Evolutionary conservation across 2,329 filamentous ascomycete genomes (phyloP), one percentile per base, ranked within the genome.

Genomic region (Microdochium nivale): DNA sequence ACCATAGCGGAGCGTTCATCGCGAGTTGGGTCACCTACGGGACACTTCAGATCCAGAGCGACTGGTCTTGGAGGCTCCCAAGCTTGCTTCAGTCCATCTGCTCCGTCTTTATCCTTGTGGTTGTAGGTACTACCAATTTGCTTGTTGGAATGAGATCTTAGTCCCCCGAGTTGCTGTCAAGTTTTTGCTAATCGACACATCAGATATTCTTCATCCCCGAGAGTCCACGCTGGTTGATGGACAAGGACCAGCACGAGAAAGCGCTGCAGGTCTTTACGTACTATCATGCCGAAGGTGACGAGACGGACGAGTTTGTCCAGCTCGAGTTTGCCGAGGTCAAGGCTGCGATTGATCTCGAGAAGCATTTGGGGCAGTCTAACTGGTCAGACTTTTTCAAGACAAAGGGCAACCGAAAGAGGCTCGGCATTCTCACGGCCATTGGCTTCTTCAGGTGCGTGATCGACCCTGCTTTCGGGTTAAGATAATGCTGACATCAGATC

Each of bases 281-380:
- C 13, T 65, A 74, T 56, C 71, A 77, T 53, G 68, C 70, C 14
- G 74, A 77, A 57, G 75, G 74, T 9, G 69, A 77, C 54, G 60
- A 61, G 11, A 65, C 70, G 25, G 75, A 73, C 2, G 62, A 72
- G 30, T 68, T 78, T 21, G 74, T 78, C 7, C 71, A 70, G 47
- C 72, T 71, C 32, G 54, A 56, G 33, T 51, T 52, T 16, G 50
- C 50, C 14, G 52, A 56, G 44, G 54, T 56, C 49, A 49, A 52
- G 32, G 32, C 52, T 21, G 50, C 52, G 8, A 55, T 65, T 40
- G 56, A 57, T 4, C 60, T 64, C 49, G 62, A 64, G 19, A 47
- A 24, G 40, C 37, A 25, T 25, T n/a, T 14, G 27, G 23, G 10
- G 30, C 24, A 25, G 40, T 47, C 37, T 1, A 19, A 4, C 21